phyloP scores from a whole-genome alignment of 2,329 filamentous ascomycete genomes.

The Epichloe sibirici region DNA sequence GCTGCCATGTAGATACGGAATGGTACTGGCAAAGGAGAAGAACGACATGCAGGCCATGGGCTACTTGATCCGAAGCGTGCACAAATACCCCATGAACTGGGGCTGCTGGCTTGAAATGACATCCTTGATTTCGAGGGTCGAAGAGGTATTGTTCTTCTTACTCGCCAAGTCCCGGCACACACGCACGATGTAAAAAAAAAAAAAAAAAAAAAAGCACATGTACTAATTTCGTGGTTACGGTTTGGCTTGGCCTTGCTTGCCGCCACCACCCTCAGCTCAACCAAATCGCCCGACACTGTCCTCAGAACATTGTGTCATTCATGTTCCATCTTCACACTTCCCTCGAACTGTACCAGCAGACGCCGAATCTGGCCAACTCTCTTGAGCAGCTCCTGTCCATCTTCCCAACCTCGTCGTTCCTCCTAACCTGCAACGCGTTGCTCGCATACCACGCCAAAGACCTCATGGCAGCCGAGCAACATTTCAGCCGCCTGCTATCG shows the following conservation, averaged over 20 bases:
- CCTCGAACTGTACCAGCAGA: conserved; percentile 83
- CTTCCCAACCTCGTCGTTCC: conserved; percentile 79
- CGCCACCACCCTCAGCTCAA: conserved; percentile 43
- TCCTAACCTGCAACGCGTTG: conserved; percentile 80
- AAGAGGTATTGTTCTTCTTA: conserved; percentile 48
- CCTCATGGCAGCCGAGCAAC: conserved; percentile 52
- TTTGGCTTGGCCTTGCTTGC: too few relatives aligned
- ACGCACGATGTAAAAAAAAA: neutral
- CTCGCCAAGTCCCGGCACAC: neutral
- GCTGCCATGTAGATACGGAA: conserved; percentile 52
- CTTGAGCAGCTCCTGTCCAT: conserved; percentile 69
- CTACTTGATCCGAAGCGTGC: conserved; percentile 79
- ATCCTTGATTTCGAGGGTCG: conserved; percentile 61
- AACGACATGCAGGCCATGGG: conserved; percentile 76
- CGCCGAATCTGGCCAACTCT: conserved; percentile 58
- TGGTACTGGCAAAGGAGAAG: conserved; percentile 81
- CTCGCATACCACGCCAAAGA: conserved; percentile 85
- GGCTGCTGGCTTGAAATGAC: conserved; percentile 91
- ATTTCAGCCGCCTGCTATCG: conserved; percentile 70
- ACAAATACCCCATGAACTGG: conserved; percentile 92
- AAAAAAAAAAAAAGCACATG: too few relatives aligned
- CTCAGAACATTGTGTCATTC: conserved; percentile 82
- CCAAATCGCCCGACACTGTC: conserved; percentile 58
- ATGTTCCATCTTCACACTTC: conserved; percentile 89
- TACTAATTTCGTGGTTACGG: too few relatives aligned